Conservation (phyloP, 352 stramenopile genomes). For the Elongisporangium undulatum region DNA sequence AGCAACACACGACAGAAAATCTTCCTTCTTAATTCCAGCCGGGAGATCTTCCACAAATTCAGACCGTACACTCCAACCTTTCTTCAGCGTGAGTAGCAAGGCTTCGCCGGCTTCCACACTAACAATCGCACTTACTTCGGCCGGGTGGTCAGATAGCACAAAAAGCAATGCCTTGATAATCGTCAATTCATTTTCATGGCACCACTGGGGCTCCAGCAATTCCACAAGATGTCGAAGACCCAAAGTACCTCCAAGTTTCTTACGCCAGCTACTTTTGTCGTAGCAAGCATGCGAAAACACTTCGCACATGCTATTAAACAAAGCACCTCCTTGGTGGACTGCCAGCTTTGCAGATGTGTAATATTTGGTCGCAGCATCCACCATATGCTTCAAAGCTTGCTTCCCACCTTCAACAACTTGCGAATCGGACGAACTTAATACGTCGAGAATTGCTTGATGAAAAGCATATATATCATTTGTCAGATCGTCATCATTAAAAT, state of each 20-base stretch:
- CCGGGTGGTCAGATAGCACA: constrained; percentile 80
- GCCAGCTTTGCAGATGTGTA: constrained; percentile 32
- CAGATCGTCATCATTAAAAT: constrained; percentile 42
- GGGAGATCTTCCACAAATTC: constrained; percentile 30
- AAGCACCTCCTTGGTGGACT: constrained; percentile 49
- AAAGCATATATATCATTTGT: constrained; percentile 66
- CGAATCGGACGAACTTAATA: constrained; percentile 56
- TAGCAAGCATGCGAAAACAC: constrained; percentile 85
- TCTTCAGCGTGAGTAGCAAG: constrained; percentile 51
- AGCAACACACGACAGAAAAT: constrained; percentile 64
- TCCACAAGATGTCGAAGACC: constrained; percentile 69
- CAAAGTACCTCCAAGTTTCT: constrained; percentile 75
- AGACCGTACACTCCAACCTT: constrained; percentile 41
- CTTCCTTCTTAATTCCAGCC: constrained; percentile 40
- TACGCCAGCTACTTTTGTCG: constrained; percentile 80
- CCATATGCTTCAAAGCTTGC: constrained; percentile 38
- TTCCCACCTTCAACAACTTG: constrained; percentile 57
- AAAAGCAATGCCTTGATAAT: constrained; percentile 87
- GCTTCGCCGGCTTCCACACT: constrained; percentile 64
- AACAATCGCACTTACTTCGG: constrained; percentile 79
- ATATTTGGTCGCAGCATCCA: constrained; percentile 36
- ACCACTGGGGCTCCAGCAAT: constrained; percentile 63
- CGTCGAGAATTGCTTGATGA: constrained; percentile 53
- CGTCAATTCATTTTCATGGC: constrained; percentile 81
- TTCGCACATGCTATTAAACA: constrained; percentile 78